Evolutionary conservation across 176 grass and related monocot genomes (phyloP).

Genomic region (Carex myosuroides): DNA sequence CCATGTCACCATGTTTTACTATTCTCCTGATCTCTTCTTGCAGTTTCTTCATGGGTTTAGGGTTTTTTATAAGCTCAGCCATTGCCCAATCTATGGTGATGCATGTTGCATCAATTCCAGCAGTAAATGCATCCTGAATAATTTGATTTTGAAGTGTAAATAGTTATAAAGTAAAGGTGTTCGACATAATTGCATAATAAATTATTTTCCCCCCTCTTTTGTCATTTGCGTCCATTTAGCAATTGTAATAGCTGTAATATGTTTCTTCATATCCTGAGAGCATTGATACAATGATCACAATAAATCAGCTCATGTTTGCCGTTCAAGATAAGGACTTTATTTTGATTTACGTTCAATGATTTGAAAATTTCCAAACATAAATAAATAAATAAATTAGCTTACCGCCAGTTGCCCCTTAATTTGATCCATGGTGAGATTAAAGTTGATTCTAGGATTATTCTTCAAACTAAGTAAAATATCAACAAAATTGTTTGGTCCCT

Average conservation of each 20-base stretch:
- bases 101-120: background rate
- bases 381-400: background rate
- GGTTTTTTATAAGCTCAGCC: conserved; percentile 42
- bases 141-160: background rate
- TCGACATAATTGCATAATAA: background rate
- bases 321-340: background rate
- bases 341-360: background rate
- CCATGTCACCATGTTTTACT: background rate
- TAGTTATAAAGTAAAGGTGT: background rate
- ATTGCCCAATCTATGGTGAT: conserved; percentile 41
- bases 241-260: background rate
- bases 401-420: conserved; percentile 22
- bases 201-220: background rate
- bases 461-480: conserved; percentile 26
- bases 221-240: background rate
- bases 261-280: background rate
- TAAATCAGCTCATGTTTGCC: background rate
- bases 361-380: too few species aligned
- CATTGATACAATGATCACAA: background rate
- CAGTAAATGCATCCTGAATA: conserved; percentile 1
- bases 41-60: conserved; percentile 22
- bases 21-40: conserved; percentile 20
- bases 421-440: background rate
- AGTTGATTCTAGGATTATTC: conserved; percentile 6
- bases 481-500: conserved; percentile 11